phyloP scores from a whole-genome alignment of 2,329 filamentous ascomycete species.

The Xylariaceae sp. region DNA sequence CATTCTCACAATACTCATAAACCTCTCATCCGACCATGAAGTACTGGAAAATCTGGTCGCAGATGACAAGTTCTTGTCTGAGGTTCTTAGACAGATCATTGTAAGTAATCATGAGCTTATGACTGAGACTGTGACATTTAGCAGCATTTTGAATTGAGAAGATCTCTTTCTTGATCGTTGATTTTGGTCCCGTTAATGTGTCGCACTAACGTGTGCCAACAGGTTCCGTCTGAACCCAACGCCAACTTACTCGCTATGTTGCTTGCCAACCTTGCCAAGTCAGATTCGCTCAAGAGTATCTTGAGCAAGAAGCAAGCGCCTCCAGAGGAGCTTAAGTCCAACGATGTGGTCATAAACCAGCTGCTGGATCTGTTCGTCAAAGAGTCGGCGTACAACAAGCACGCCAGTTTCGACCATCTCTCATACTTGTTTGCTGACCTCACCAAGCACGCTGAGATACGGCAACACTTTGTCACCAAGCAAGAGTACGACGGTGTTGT shows the following conservation, averaged over 20 bases:
- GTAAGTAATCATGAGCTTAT: conserved; percentile 43
- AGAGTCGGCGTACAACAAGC: conserved; percentile 77
- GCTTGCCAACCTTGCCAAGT: conserved; percentile 85
- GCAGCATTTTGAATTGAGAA: not conserved
- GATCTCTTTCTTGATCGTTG: not conserved
- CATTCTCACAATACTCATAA: conserved; percentile 85
- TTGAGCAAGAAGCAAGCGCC: conserved; percentile 62
- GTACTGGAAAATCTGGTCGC: conserved; percentile 66
- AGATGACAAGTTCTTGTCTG: conserved; percentile 77
- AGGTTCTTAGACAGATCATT: conserved; percentile 67
- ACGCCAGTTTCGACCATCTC: conserved; percentile 86
- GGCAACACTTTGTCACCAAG: conserved; percentile 66
- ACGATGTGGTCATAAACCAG: conserved; percentile 76
- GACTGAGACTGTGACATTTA: not conserved
- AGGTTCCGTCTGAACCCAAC: conserved; percentile 71
- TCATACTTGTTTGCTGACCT: conserved; percentile 92
- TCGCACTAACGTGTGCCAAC: conserved; percentile 15
- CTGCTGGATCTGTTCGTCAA: conserved; percentile 95
- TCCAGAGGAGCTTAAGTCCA: conserved; percentile 65
- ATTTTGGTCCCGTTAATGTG: not conserved
- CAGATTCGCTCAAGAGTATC: conserved; percentile 64
- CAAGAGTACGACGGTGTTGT: conserved; percentile 77
- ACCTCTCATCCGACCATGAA: conserved; percentile 71
- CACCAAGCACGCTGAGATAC: conserved; percentile 70
- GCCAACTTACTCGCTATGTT: conserved; percentile 87